Base-by-base conservation (phyloP, 169 alveolate genomes). In the Besnoitia besnoiti region DNA sequence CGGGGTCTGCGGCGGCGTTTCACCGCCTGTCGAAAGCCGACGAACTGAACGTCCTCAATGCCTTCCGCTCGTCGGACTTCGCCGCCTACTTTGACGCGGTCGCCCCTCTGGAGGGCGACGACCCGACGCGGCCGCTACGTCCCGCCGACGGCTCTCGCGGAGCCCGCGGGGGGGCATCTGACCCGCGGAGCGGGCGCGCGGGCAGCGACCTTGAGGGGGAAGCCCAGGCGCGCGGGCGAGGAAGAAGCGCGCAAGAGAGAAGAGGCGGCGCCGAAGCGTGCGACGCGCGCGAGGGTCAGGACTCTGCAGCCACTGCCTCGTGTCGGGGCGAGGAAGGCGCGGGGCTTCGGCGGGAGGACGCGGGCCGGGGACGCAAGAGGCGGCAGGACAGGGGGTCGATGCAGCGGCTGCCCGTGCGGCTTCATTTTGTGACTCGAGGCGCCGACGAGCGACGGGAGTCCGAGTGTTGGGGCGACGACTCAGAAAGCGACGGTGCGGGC, bases 1-100 rank as follows among this genome's bases (percentile, higher is more conserved):
- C 87, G 87, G 94, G 94, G 21, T 91, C 91, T 8, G 94, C 94
- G 24, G 77, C 80, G 12, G 85, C 94, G 27, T 91, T 91, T 50
- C 94, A 91, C 76, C 46, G 82, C 27, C 91, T 91, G 12, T 67
- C 94, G 37, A 82, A 84, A 51, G 94, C 91, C 0, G 94, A 80
- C 12, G 94, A 91, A 30, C 50, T 84, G 62, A 79, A 49, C n/a
- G 82, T 91, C n/a, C 94, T 91, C 24, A 42, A 77, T n/a, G 94
- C 94, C 35, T 67, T 77, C 16, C 87, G 87, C 14, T 12, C 35
- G 35, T n/a, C 40, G 1, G 55, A 77, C 59, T 19, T 77, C 50
- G 37, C 59, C 4, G 87, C 61, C 8, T 77, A 4, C 21, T 55
- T 77, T 21, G 67, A 55, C 33, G 67, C 67, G 33, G 30, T 55